Evolutionary conservation across 2,329 filamentous ascomycete genomes (phyloP).

Genomic region (Exserohilum turcica): DNA sequence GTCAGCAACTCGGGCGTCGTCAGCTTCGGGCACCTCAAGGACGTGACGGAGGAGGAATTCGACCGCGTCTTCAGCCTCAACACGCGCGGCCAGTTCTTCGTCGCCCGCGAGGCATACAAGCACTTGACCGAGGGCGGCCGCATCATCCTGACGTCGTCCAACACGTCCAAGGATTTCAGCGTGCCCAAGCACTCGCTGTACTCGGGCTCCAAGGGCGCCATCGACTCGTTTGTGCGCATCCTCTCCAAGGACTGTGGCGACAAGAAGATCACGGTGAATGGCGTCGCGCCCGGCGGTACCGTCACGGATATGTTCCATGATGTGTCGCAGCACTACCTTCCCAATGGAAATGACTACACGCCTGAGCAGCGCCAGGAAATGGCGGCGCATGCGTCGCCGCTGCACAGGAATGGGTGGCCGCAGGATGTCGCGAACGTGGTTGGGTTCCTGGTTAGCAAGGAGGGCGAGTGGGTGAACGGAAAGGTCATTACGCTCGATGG

Average conservation of each 20-base stretch:
- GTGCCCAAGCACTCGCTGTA: constrained; percentile 72
- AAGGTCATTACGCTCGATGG: constrained; percentile 17
- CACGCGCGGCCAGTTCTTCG: constrained; percentile 73
- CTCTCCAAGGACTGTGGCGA: constrained; percentile 71
- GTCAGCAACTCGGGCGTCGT: constrained; percentile 62
- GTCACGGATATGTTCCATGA: constrained; percentile 76
- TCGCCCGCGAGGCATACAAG: constrained; percentile 72
- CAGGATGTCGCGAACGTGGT: constrained; percentile 46
- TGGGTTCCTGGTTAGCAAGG: constrained; percentile 39
- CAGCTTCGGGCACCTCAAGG: constrained; percentile 67
- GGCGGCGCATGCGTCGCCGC: constrained; percentile 51
- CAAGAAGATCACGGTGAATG: constrained; percentile 70
- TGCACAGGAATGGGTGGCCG: constrained; percentile 52
- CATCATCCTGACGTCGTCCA: constrained; percentile 73
- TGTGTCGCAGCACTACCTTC: constrained; percentile 59
- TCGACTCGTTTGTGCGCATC: constrained; percentile 70
- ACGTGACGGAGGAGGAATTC: constrained; percentile 69
- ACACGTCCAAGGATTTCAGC: constrained; percentile 67
- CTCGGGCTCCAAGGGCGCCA: constrained; percentile 70
- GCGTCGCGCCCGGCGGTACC: constrained; percentile 71
- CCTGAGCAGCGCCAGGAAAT: constrained; percentile 37
- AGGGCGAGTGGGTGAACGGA: constrained; percentile 45
- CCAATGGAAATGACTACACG: constrained; percentile 37
- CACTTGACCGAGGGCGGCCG: constrained; percentile 69
- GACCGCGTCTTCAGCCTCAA: constrained; percentile 71